Conservation (phyloP, 352 stramenopile species). For the Phytophthora foliorum region DNA sequence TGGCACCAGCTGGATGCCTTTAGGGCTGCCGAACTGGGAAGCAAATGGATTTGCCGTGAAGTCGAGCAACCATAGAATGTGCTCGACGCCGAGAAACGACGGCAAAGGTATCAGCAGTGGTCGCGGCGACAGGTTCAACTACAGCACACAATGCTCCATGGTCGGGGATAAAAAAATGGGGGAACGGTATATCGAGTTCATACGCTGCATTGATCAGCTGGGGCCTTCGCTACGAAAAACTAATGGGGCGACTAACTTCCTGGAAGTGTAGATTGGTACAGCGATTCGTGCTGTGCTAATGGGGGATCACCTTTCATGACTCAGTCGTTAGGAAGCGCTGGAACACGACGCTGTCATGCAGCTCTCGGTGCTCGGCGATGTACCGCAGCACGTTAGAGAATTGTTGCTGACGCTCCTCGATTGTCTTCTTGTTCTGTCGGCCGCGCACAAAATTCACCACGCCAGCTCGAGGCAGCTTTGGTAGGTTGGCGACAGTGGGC, state of each 20-base stretch:
- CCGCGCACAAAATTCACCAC: slow-evolving; percentile 60
- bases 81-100: slow-evolving; percentile 17
- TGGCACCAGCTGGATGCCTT: slow-evolving; percentile 20
- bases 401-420: slow-evolving; percentile 54
- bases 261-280: slow-evolving; percentile 25
- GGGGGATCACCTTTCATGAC: not conserved
- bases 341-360: slow-evolving; percentile 56
- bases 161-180: not conserved
- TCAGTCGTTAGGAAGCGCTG: slow-evolving; percentile 52
- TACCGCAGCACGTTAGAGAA: slow-evolving; percentile 61
- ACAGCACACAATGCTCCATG: not conserved
- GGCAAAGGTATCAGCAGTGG: slow-evolving; percentile 20
- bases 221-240: slow-evolving; percentile 13
- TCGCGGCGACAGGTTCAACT: slow-evolving; percentile 15
- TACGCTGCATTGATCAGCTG: slow-evolving; percentile 13
- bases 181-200: slow-evolving; percentile 23
- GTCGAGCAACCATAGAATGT: slow-evolving; percentile 12
- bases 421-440: slow-evolving; percentile 52
- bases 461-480: slow-evolving; percentile 46
- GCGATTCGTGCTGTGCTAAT: slow-evolving; percentile 31
- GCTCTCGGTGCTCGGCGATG: slow-evolving; percentile 48
- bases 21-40: slow-evolving; percentile 20
- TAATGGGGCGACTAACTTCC: slow-evolving; percentile 21
- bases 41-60: slow-evolving; percentile 9
- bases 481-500: slow-evolving; percentile 40